Evolutionary conservation across 1,284 basidiomycete species (phyloP).

Genomic region (Cryptococcus sp.): DNA sequence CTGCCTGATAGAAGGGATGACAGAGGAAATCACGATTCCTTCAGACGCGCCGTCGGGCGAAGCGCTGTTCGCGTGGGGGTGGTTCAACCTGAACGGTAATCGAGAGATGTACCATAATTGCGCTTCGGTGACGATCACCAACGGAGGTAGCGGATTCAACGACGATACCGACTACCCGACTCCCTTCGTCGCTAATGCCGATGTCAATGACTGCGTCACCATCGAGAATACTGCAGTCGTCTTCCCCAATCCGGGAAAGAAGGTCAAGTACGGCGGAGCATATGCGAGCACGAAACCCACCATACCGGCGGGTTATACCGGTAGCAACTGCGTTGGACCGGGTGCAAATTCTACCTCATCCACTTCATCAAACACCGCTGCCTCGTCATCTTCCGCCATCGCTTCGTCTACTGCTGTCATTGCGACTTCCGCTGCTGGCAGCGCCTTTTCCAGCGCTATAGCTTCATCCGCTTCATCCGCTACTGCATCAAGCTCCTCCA

Average conservation of each 20-base stretch:
- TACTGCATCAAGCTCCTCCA: background rate
- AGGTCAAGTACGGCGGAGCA: constrained; percentile 38
- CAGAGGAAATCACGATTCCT: constrained; percentile 47
- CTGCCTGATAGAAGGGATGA: constrained; percentile 42
- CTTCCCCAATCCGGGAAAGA: constrained; percentile 45
- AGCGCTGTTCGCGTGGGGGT: constrained; percentile 55
- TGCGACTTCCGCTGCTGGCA: background rate
- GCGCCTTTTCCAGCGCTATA: background rate
- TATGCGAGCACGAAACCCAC: constrained; percentile 25
- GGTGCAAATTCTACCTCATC: constrained; percentile 6
- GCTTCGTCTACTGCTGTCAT: constrained; percentile 2
- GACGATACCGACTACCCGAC: constrained; percentile 33
- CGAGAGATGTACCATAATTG: constrained; percentile 55
- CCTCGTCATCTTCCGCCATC: background rate
- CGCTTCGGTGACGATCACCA: constrained; percentile 50
- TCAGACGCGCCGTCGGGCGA: constrained; percentile 46
- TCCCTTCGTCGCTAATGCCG: constrained; percentile 53
- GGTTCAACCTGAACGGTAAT: constrained; percentile 54
- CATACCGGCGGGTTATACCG: constrained; percentile 21
- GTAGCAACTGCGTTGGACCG: constrained; percentile 28
- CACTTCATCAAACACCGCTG: background rate
- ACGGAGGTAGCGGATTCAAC: constrained; percentile 36
- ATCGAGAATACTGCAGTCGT: constrained; percentile 36
- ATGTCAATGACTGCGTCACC: constrained; percentile 46
- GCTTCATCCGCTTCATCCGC: background rate